Evolutionary conservation across 2,329 filamentous ascomycete genomes (phyloP).

Genomic region (Neocatenulostroma microsporum): DNA sequence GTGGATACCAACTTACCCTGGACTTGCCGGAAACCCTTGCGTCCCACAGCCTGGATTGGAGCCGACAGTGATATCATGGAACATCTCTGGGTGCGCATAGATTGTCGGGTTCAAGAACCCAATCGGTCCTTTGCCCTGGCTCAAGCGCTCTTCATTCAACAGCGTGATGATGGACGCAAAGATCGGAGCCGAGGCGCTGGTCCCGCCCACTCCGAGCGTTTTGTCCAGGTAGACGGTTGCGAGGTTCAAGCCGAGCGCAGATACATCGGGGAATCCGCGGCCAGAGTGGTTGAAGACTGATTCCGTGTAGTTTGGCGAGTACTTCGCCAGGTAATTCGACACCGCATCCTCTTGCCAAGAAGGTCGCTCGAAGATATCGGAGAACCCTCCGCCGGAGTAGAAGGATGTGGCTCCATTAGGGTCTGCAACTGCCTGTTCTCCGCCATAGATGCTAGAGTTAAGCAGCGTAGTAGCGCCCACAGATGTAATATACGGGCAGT

Average conservation of each 20-base stretch:
- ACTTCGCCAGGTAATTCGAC: constrained; percentile 33
- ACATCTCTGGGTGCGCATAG: constrained; percentile 34
- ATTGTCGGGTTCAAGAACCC: constrained; percentile 36
- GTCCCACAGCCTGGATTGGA: constrained; percentile 31
- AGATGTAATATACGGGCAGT: constrained; percentile 46
- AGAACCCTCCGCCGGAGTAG: constrained; percentile 41
- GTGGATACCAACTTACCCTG: too few relatives aligned
- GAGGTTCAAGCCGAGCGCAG: constrained; percentile 16
- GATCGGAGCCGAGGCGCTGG: constrained; percentile 42
- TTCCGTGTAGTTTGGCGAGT: constrained; percentile 36
- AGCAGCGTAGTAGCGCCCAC: constrained; percentile 46
- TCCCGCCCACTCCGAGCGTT: constrained; percentile 39
- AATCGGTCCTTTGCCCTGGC: constrained; percentile 28
- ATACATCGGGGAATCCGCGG: constrained; percentile 41
- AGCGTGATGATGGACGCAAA: constrained; percentile 42
- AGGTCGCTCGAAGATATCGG: constrained; percentile 42
- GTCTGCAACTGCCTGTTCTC: constrained; percentile 34
- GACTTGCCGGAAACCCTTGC: constrained; percentile 19
- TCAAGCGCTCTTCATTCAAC: constrained; percentile 31
- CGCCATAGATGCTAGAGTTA: constrained; percentile 24
- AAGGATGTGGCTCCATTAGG: constrained; percentile 38
- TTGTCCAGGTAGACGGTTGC: constrained; percentile 29
- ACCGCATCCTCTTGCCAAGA: constrained; percentile 41
- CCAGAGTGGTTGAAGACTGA: constrained; percentile 42
- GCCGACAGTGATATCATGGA: constrained; percentile 30